Base-by-base conservation (phyloP, 495 filamentous ascomycete species). In the Acidiella bohemica region DNA sequence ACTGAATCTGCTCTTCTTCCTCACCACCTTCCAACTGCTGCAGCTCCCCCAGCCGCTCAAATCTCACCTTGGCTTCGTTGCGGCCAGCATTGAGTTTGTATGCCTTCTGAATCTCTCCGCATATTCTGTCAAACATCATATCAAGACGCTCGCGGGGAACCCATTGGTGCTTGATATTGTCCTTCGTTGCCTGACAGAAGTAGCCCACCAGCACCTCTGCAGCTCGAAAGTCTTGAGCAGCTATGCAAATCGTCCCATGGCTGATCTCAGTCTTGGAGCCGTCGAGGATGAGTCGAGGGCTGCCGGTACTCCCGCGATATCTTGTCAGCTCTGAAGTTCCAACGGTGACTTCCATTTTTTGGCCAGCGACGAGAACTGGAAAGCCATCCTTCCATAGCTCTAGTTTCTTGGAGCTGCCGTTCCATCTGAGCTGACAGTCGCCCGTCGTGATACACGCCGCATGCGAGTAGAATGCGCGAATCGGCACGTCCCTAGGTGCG, bases 211-310 rank as follows among this genome's bases (percentile, higher is more conserved):
- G 21, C 43, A 28, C 40, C 17, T 40, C n/a, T 22, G 28, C 29
- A 9, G 14, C 43, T 1, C 11, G 7, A 5, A 22, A 5, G 23
- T 50, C 41, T 2, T 19, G 6, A 16, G 46, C 41, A 10, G 27
- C 28, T 18, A 50, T 30, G 31, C 35, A 46, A 17, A 50, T 41
- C 1, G 22, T 4, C 1, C 47, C 42, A 21, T 41, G 24, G 26
- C 41, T 50, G 29, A 36, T 13, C 6, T 32, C 21, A 14, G 14
- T 43, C 16, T 11, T 19, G 6, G 35, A 21, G 11, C 47, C 43
- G 4, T 4, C 25, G 19, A 46, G 22, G 10, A 27, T 25, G 11
- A 46, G 32, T 17, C 27, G 20, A 3, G 20, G 3, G 8, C 20
- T 13, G 25, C 7, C n/a, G n/a, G 25, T 7, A 27, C 7, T n/a